Evolutionary conservation across 108 stramenopile genomes (phyloP).

Genomic region (Aurantiochytrium sp.): DNA sequence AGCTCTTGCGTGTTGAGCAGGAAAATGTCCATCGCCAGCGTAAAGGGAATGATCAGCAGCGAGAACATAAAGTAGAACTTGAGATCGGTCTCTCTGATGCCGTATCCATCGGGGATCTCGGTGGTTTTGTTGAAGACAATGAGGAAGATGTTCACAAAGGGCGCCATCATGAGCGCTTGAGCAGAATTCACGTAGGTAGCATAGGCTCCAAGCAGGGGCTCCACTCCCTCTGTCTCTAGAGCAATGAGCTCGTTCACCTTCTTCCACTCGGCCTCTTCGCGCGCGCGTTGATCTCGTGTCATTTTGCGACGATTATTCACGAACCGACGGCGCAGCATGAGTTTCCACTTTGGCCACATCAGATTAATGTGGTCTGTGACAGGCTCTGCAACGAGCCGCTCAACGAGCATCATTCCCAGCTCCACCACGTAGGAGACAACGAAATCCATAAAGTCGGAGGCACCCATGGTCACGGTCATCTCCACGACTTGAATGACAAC

Average conservation of each 20-base stretch:
- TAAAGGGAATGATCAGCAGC: conserved; percentile 52
- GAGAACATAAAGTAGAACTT: conserved; percentile 74
- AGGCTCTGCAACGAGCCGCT: conserved; percentile 67
- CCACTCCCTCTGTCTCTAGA: conserved; percentile 64
- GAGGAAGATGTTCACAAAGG: conserved; percentile 55
- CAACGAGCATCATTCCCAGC: conserved; percentile 49
- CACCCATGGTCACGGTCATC: conserved; percentile 66
- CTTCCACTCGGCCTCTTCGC: conserved; percentile 60
- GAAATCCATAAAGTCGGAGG: conserved; percentile 64
- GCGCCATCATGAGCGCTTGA: conserved; percentile 42
- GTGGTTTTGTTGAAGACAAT: conserved; percentile 44
- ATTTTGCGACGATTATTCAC: conserved; percentile 36
- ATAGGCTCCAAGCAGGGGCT: conserved; percentile 63
- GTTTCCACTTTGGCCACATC: conserved; percentile 65
- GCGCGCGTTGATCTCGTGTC: conserved; percentile 63
- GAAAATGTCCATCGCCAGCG: conserved; percentile 61
- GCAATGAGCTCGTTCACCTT: conserved; percentile 70
- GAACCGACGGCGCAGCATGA: conserved; percentile 47
- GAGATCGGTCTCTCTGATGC: conserved; percentile 59
- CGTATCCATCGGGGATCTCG: conserved; percentile 60
- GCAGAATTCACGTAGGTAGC: conserved; percentile 58
- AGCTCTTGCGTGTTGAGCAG: conserved; percentile 72
- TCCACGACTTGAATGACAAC: conserved; percentile 58
- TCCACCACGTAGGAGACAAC: conserved; percentile 60
- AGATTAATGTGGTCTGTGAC: conserved; percentile 23